These are phyloP conservation scores for Penicillium sp. DNA, from an alignment of 2,329 filamentous ascomycete genomes.

Conservation along the genomic window DNA sequence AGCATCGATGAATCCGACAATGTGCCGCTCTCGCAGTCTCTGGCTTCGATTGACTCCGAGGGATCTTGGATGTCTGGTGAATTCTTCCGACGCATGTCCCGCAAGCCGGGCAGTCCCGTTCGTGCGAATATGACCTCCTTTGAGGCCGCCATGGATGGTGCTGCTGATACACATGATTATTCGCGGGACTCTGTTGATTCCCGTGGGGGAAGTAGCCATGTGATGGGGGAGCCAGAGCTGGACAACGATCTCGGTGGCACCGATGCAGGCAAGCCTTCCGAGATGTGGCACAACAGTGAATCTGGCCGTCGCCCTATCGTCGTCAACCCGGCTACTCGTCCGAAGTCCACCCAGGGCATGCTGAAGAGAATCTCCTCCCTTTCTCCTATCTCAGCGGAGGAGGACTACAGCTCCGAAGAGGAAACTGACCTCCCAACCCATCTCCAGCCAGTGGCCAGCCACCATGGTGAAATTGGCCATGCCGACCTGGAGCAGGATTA, in stretches of 20 bases:
- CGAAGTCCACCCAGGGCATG: slow-evolving; percentile 59
- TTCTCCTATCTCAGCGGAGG: slow-evolving; percentile 31
- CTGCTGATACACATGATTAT: slow-evolving; percentile 40
- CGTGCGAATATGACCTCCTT: slow-evolving; percentile 42
- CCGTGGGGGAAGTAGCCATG: slow-evolving; percentile 39
- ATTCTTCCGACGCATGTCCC: slow-evolving; percentile 48
- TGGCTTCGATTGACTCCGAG: slow-evolving; percentile 93
- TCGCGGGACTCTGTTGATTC: slow-evolving; percentile 27
- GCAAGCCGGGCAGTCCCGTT: slow-evolving; percentile 33
- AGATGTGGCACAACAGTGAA: slow-evolving; percentile 50
- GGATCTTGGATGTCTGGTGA: slow-evolving; percentile 90
- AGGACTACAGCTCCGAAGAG: slow-evolving; percentile 32
- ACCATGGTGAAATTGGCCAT: slow-evolving; percentile 20
- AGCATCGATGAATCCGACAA: slow-evolving; percentile 49
- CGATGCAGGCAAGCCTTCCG: slow-evolving; percentile 29
- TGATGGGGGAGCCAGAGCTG: slow-evolving; percentile 53
- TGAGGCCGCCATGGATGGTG: slow-evolving; percentile 42
- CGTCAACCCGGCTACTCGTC: slow-evolving; percentile 54
- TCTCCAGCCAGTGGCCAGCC: slow-evolving; percentile 55
- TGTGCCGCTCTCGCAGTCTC: slow-evolving; percentile 64
- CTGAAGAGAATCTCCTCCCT: slow-evolving; percentile 48
- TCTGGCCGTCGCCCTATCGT: slow-evolving; percentile 58
- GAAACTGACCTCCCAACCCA: slow-evolving; percentile 23
- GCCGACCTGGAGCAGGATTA: slow-evolving; percentile 8
- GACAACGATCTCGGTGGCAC: slow-evolving; percentile 26